phyloP scores from a whole-genome alignment of 805 yeast species.

The Saccharomycopsis vini region DNA sequence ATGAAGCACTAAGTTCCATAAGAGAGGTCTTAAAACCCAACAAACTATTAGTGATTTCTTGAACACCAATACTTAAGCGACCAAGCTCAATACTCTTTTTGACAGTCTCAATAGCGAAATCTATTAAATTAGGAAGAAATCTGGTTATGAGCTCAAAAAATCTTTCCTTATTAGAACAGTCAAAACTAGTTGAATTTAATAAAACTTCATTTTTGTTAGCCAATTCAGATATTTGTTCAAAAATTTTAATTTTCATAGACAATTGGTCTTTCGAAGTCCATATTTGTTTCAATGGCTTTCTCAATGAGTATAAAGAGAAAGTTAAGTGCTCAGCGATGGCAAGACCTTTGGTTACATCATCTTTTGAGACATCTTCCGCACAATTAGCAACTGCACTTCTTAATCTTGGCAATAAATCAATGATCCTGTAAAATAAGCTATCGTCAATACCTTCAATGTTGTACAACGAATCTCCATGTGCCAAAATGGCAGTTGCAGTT shows the following conservation, averaged over 20 bases:
- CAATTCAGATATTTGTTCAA: constrained; percentile 10
- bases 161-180: constrained; percentile 1
- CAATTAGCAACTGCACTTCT: constrained; percentile 53
- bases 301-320: constrained; percentile 43
- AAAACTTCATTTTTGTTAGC: constrained; percentile 10
- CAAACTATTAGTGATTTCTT: too few species aligned
- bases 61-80: too few species aligned
- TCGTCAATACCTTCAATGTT: constrained; percentile 39
- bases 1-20: neutral
- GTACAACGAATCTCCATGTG: constrained; percentile 43
- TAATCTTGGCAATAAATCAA: constrained; percentile 76
- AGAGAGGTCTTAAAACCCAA: too few species aligned
- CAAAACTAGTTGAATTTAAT: too few species aligned
- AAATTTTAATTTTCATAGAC: constrained; percentile 20
- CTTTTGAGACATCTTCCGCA: constrained; percentile 65
- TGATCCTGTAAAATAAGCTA: constrained; percentile 50
- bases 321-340: constrained; percentile 69
- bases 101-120: constrained; percentile 25
- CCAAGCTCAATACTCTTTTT: too few species aligned
- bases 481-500: constrained; percentile 52
- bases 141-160: constrained; percentile 3
- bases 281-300: constrained; percentile 35
- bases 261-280: neutral
- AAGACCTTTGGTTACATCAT: constrained; percentile 67
- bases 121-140: constrained; percentile 33